Percentiles rank a stretch among this genome's conserved stretches.
Evolutionary conservation across 345 rosid genomes (phyloP).

Genomic region (Raphanus raphanistrum): DNA sequence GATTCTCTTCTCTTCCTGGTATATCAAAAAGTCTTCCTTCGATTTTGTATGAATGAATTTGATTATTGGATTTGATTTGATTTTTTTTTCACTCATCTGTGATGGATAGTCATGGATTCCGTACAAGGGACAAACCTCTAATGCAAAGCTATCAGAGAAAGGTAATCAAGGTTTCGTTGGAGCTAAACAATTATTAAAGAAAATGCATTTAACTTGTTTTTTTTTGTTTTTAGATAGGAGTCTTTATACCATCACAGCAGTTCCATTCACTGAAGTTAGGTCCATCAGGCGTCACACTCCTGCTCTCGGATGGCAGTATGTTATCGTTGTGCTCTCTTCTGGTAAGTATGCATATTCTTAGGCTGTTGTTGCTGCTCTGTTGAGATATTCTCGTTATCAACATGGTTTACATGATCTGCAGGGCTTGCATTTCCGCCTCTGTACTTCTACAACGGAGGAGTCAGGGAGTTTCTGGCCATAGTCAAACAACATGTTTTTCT

Average conservation of each 20-base stretch:
- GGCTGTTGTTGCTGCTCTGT: neutral
- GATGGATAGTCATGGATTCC: slow-evolving; percentile 83
- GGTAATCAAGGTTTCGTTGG: slow-evolving; percentile 43
- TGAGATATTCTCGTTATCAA: neutral
- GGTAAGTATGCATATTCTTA: slow-evolving; percentile 44
- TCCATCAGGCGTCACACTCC: slow-evolving; percentile 88
- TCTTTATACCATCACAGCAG: slow-evolving; percentile 81
- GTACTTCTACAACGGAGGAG: slow-evolving; percentile 94
- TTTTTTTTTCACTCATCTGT: neutral
- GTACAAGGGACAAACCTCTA: slow-evolving; percentile 71
- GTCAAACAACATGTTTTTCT: slow-evolving; percentile 80
- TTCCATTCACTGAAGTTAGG: slow-evolving; percentile 77
- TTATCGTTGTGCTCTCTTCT: slow-evolving; percentile 82
- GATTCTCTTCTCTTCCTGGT: slow-evolving; percentile 74
- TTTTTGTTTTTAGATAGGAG: slow-evolving; percentile 61
- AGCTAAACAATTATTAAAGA: neutral
- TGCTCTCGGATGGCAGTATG: slow-evolving; percentile 94
- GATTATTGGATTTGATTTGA: slow-evolving; percentile 12
- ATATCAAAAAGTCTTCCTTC: slow-evolving; percentile 4
- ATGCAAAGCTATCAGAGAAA: slow-evolving; percentile 73
- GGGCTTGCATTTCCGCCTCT: slow-evolving; percentile 94
- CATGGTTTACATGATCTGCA: slow-evolving; percentile 35
- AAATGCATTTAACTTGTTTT: slow-evolving; percentile 6
- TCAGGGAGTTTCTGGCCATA: slow-evolving; percentile 79
- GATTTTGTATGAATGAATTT: neutral